phyloP scores from a whole-genome alignment of 352 stramenopile species.

The Phytophthora rubi region DNA sequence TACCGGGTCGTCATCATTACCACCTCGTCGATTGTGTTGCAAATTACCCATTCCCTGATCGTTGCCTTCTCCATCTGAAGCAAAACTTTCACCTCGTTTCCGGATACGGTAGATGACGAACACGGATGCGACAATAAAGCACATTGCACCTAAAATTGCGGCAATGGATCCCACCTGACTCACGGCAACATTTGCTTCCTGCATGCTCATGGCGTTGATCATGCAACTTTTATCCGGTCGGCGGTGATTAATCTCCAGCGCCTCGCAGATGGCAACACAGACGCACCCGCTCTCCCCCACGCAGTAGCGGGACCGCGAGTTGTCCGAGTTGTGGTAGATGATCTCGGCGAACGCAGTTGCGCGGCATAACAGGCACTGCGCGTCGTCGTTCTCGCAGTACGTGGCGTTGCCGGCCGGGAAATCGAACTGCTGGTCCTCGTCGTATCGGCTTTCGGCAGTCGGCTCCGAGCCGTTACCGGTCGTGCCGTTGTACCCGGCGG shows the following conservation, averaged over 20 bases:
- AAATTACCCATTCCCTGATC: background rate
- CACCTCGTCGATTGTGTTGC: slow-evolving; percentile 27
- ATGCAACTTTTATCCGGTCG: slow-evolving; percentile 37
- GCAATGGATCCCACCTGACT: slow-evolving; percentile 40
- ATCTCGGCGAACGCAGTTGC: slow-evolving; percentile 44
- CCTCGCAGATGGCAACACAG: slow-evolving; percentile 55
- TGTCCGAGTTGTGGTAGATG: slow-evolving; percentile 48
- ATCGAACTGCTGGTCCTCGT: slow-evolving; percentile 32
- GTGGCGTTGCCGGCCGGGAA: slow-evolving; percentile 37
- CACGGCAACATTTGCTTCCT: slow-evolving; percentile 18
- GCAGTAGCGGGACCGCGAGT: slow-evolving; percentile 44
- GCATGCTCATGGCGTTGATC: slow-evolving; percentile 44
- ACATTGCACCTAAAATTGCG: slow-evolving; percentile 49
- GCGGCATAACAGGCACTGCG: slow-evolving; percentile 43
- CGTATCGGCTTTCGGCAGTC: slow-evolving; percentile 5
- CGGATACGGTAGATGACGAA: slow-evolving; percentile 63
- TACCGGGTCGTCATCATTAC: slow-evolving; percentile 30
- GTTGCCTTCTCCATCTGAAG: slow-evolving; percentile 14
- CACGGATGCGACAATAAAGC: slow-evolving; percentile 52
- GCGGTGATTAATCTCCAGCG: slow-evolving; percentile 20
- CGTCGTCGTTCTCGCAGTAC: slow-evolving; percentile 50
- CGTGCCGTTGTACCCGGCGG: slow-evolving; percentile 21
- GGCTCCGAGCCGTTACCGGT: slow-evolving; percentile 20
- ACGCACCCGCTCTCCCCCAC: slow-evolving; percentile 46
- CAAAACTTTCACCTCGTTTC: slow-evolving; percentile 36